Percentiles rank a stretch among this genome's conserved stretches.
Conservation (phyloP, 768 basidiomycete species). For the Suillus clintonianus region DNA sequence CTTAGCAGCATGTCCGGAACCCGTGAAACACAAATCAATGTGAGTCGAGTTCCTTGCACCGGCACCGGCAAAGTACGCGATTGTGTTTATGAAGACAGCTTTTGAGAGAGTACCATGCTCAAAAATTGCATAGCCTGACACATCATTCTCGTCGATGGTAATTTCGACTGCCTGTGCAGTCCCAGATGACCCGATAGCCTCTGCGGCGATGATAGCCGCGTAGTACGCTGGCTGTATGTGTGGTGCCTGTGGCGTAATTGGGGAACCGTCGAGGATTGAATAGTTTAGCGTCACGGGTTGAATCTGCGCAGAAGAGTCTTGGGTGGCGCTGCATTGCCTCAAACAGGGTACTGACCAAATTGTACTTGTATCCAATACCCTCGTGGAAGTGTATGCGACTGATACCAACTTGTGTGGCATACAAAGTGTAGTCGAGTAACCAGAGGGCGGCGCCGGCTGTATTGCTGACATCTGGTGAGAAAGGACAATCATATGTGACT, state of each 20-base stretch:
- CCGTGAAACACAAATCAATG: conserved; percentile 2
- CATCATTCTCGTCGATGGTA: conserved; percentile 41
- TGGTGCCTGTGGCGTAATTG: conserved; percentile 52
- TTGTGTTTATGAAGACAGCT: conserved; percentile 60
- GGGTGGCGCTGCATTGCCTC: not conserved
- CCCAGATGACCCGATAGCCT: conserved; percentile 54
- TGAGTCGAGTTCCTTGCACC: conserved; percentile 19
- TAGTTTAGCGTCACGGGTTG: conserved; percentile 61
- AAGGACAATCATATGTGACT: conserved; percentile 2
- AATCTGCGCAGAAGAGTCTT: conserved; percentile 41
- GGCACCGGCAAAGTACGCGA: conserved; percentile 45
- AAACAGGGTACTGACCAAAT: conserved; percentile 42
- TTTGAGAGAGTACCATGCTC: conserved; percentile 23
- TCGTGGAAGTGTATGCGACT: conserved; percentile 62
- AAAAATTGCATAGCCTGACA: conserved; percentile 42
- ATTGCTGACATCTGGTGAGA: conserved; percentile 56
- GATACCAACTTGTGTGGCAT: conserved; percentile 56
- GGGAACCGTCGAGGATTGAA: conserved; percentile 57
- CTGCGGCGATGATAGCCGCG: conserved; percentile 59
- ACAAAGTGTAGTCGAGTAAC: conserved; percentile 66
- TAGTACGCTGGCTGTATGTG: conserved; percentile 72
- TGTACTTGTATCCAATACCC: conserved; percentile 73
- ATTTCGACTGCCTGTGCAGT: conserved; percentile 48
- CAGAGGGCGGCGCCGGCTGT: conserved; percentile 72
- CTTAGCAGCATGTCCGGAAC: not conserved